Evolutionary conservation across 352 stramenopile species (phyloP), one percentile per base, ranked within the genome.

Genomic region (Pythium phragmitis): DNA sequence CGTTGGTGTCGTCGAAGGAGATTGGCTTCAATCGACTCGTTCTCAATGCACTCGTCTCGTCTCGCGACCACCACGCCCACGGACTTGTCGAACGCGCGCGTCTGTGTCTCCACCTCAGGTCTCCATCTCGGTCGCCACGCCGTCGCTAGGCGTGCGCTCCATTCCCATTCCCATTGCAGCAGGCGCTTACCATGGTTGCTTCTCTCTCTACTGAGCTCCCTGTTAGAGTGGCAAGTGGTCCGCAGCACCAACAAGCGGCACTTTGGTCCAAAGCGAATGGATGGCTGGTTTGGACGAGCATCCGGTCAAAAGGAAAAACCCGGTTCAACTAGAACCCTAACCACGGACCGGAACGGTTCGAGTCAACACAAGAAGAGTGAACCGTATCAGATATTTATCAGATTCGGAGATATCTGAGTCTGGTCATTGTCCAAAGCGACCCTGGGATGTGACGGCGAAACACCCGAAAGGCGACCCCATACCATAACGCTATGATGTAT

Each of bases 151-250:
- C 39, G 21, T 41, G 21, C 37, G 58, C 52, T 17, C 37, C 14
- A 39, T 55, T 63, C 39, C 39, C 39, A 17, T 46, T 19, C 16
- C 16, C 39, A 19, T 21, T 14, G 14, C 11, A 46, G 14, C 14
- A 16, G 39, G 13, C 13, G 39, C 52, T 79, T 92, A 92, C 83
- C 83, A 92, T 92, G 79, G 77, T 89, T 77, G 82, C 82, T 91
- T 85, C 68, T 79, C 87, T 75, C 74, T 88, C 79, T 75, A 75
- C 75, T 78, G 83, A 85, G 76, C 78, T 92, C 80, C 80, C 83
- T 90, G 80, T 90, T 88, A 81, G 84, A 91, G 63, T 65, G 63
- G 63, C 49, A 53, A 41, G 21, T 28, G n/a, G 54, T 57, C 39
- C 23, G 3, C 33, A 17, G 47, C 57, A 43, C 57, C 57, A 57